Evolutionary conservation across 768 basidiomycete genomes (phyloP), one percentile per base, ranked within the genome.

Genomic region (Steccherinum ochraceum): DNA sequence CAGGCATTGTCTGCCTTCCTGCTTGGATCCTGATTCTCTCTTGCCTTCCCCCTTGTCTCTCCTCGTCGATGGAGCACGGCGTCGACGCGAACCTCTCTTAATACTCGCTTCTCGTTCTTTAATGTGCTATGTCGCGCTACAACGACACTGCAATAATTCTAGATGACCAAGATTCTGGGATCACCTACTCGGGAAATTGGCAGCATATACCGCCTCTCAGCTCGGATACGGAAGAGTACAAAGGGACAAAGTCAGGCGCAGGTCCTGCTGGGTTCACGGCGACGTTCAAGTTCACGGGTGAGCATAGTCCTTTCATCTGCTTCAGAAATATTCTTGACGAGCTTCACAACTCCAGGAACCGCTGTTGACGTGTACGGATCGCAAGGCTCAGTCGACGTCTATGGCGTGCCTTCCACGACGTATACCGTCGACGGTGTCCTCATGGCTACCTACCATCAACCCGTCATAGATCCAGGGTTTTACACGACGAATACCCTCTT

Each of bases 341-440:
- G 11, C 7, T 5, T 42, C n/a, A 5, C 10, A 12, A 45, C 41
- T n/a, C 3, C 21, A 54, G 54, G 54, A 35, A 52, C 51, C 10
- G 51, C 47, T 5, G 35, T 56, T 12, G 51, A 52, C n/a, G 54
- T 56, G 5, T 56, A 52, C 27, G 54, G 54, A 11, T 52, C 54
- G 16, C 41, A 24, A 18, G 54, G 51, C 4, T 52, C 54, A 5
- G 24, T 24, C n/a, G 54, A 55, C 24, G 46, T 43, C 2, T 52
- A 49, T 30, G 54, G 54, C 5, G 18, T 41, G 25, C 54, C 54
- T 3, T 25, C 46, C 20, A 21, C 54, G 24, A 44, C 26, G 24
- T 56, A 52, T 39, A 48, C 47, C 13, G 42, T 56, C 5, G 54
- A 56, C 48, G 44, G 48, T n/a, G 39, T 11, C 3, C 18, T 5